phyloP scores from a whole-genome alignment of 1,284 basidiomycete genomes.

The Microbotryum lychnidis-dioicae region DNA sequence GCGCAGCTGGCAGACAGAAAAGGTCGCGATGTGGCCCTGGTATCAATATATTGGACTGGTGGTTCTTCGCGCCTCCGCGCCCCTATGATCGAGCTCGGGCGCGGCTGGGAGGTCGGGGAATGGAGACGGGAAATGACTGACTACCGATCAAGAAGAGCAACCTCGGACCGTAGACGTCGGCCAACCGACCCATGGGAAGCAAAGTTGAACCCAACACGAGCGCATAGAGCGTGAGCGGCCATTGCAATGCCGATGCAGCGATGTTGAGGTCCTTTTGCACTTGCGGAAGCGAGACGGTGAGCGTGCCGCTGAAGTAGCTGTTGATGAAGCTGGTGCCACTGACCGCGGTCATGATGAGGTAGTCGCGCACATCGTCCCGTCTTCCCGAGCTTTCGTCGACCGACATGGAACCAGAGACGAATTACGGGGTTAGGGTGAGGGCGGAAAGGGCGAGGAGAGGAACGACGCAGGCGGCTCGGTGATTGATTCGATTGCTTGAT shows the following conservation, averaged over 20 bases:
- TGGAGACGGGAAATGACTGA: conserved; percentile 37
- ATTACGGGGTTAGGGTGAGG: too few species aligned
- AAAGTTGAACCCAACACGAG: conserved; percentile 53
- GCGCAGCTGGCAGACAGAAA: too few species aligned
- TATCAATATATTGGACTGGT: neutral
- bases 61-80: neutral
- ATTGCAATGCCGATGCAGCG: conserved; percentile 51
- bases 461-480: too few species aligned
- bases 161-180: conserved; percentile 44
- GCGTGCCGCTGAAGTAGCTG: conserved; percentile 41
- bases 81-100: neutral
- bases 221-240: conserved; percentile 55
- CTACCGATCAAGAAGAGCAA: conserved; percentile 52
- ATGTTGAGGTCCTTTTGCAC: conserved; percentile 52
- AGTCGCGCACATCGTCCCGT: too few species aligned
- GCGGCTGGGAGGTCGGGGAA: neutral
- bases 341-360: too few species aligned
- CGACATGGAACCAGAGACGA: too few species aligned
- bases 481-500: too few species aligned
- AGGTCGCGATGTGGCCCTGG: neutral
- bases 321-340: too few species aligned
- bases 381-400: too few species aligned
- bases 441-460: too few species aligned
- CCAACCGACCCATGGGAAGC: conserved; percentile 43
- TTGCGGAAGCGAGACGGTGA: conserved; percentile 54